These are phyloP conservation scores for Cordyceps pruinosa DNA, from an alignment of 2,329 filamentous ascomycete species.

Conservation along the genomic window DNA sequence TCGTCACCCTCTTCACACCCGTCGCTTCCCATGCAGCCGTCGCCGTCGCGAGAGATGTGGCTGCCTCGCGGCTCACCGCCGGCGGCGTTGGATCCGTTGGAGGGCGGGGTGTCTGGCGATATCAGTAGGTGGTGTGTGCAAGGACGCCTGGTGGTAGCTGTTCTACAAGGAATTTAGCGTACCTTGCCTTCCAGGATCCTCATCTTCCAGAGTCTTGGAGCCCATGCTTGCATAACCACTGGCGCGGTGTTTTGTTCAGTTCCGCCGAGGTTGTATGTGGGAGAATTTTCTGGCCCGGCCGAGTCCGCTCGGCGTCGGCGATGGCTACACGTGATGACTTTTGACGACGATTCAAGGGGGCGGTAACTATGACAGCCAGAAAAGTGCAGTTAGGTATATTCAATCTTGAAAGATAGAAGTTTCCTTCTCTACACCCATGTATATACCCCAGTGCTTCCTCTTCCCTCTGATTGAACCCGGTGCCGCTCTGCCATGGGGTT, in stretches of 20 bases:
- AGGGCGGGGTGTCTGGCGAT: slow-evolving; percentile 3
- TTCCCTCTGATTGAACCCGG: neutral
- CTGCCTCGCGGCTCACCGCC: slow-evolving; percentile 10
- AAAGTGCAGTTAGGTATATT: too few relatives aligned
- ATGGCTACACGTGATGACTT: neutral
- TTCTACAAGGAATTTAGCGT: neutral
- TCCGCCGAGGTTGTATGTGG: neutral
- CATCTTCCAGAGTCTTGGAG: slow-evolving; percentile 12
- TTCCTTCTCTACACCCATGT: too few relatives aligned
- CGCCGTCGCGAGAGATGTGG: slow-evolving; percentile 11
- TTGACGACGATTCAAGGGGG: too few relatives aligned
- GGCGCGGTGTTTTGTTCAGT: neutral
- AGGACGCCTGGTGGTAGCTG: too few relatives aligned
- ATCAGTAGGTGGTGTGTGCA: neutral
- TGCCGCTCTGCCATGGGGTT: too few relatives aligned
- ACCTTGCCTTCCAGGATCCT: slow-evolving; percentile 11
- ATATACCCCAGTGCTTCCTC: too few relatives aligned
- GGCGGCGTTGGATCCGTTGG: slow-evolving; percentile 1
- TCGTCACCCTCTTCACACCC: slow-evolving; percentile 16
- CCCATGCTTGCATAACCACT: slow-evolving; percentile 12
- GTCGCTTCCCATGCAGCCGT: slow-evolving; percentile 10
- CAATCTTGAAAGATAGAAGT: too few relatives aligned
- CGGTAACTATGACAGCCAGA: too few relatives aligned
- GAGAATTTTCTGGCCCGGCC: neutral
- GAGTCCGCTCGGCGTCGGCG: neutral